Conservation (phyloP, 441 rosid species). For the Pelargonium myrrhifolium region DNA sequence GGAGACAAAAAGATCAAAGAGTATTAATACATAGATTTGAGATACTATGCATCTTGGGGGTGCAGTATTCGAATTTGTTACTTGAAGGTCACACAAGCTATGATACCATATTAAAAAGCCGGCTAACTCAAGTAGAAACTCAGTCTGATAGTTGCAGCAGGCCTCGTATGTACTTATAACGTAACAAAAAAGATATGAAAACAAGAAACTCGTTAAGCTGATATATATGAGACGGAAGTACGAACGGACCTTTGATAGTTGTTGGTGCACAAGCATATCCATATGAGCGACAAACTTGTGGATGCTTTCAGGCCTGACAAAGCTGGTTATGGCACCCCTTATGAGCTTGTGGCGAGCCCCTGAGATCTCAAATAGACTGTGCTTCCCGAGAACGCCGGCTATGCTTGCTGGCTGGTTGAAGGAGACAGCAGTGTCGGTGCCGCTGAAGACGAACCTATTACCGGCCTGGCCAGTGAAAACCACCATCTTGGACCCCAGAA, state of each 20-base stretch:
- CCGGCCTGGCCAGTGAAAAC: constrained; percentile 24
- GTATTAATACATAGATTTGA: too few relatives aligned
- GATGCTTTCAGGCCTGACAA: constrained; percentile 23
- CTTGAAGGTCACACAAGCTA: too few relatives aligned
- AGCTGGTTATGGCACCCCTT: constrained; percentile 18
- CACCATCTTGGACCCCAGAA: constrained; percentile 22
- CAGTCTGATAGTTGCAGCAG: too few relatives aligned
- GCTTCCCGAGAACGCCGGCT: constrained; percentile 15
- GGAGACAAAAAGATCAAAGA: too few relatives aligned
- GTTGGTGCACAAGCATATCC: constrained; percentile 20
- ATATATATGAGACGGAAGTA: too few relatives aligned
- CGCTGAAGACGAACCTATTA: constrained; percentile 19
- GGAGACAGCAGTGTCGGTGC: constrained; percentile 15
- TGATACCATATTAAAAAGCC: too few relatives aligned
- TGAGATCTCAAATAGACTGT: constrained; percentile 21
- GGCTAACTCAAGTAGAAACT: too few relatives aligned
- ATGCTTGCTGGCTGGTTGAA: constrained; percentile 6
- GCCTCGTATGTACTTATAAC: too few relatives aligned
- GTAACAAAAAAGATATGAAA: too few relatives aligned
- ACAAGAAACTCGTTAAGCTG: too few relatives aligned
- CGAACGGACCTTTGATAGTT: constrained; percentile 13
- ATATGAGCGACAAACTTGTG: constrained; percentile 19
- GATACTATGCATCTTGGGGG: too few relatives aligned
- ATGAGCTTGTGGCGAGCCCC: constrained; percentile 21
- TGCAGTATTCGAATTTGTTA: too few relatives aligned